Percentiles rank a stretch among this genome's conserved stretches.
Evolutionary conservation across 2,329 filamentous ascomycete genomes (phyloP).

Genomic region (Xylariaceae sp.): DNA sequence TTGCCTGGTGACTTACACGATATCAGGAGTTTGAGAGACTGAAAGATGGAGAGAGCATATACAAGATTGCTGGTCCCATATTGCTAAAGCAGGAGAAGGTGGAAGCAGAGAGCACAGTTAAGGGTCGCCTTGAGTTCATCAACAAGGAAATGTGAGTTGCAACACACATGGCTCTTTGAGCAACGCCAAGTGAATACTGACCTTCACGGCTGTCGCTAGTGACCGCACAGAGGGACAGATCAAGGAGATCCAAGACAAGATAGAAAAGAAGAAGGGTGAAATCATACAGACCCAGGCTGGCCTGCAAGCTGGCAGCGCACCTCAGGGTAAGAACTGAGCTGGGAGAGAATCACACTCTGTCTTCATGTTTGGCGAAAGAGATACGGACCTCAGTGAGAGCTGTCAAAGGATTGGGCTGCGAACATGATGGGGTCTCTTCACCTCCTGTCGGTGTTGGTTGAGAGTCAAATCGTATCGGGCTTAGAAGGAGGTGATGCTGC

Average conservation of each 20-base stretch:
- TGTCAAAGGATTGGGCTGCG: too few relatives aligned
- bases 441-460: too few relatives aligned
- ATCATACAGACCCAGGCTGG: conserved; percentile 56
- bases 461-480: too few relatives aligned
- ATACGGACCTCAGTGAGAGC: too few relatives aligned
- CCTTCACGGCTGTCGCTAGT: conserved; percentile 11
- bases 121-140: conserved; percentile 88
- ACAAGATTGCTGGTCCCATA: conserved; percentile 92
- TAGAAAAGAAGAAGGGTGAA: conserved; percentile 58
- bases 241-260: conserved; percentile 53
- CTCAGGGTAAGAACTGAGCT: conserved; percentile 25
- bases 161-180: neutral
- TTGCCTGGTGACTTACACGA: neutral
- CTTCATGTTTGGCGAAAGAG: too few relatives aligned
- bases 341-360: too few relatives aligned
- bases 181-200: neutral
- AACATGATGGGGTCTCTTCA: too few relatives aligned
- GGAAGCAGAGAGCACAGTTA: conserved; percentile 87
- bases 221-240: conserved; percentile 47
- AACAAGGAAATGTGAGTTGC: conserved; percentile 79
- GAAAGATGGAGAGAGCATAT: conserved; percentile 81
- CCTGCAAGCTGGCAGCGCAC: conserved; percentile 43
- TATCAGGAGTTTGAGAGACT: conserved; percentile 76
- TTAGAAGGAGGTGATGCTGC: too few relatives aligned
- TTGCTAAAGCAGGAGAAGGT: conserved; percentile 90